These are phyloP conservation scores for Prunus armeniaca DNA, from an alignment of 306 rosid genomes.

Conservation along the genomic window DNA sequence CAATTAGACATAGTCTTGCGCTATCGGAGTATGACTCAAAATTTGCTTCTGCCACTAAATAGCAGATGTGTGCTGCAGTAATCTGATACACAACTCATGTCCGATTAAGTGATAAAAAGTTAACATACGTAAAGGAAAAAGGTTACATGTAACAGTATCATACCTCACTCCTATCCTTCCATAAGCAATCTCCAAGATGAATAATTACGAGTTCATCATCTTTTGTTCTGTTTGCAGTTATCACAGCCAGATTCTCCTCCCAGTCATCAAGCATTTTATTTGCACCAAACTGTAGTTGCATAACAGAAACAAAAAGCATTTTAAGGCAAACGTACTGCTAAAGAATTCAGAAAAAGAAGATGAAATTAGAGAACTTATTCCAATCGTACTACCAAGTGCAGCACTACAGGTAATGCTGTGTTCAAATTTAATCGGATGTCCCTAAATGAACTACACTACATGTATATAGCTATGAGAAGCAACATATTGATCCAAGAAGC, in stretches of 20 bases:
- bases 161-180: conserved; percentile 95
- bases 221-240: conserved; percentile 91
- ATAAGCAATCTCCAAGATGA: conserved; percentile 89
- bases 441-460: background rate
- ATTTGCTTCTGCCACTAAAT: conserved; percentile 89
- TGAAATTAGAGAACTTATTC: background rate
- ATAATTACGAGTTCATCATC: conserved; percentile 84
- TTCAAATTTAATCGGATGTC: background rate
- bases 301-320: conserved; percentile 20
- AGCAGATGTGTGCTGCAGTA: conserved; percentile 94
- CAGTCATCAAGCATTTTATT: conserved; percentile 84
- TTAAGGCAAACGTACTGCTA: conserved; percentile 16
- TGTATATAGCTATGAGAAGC: background rate
- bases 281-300: conserved; percentile 48
- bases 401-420: background rate
- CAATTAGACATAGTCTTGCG: conserved; percentile 86
- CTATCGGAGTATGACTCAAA: conserved; percentile 78
- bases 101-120: conserved; percentile 22
- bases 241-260: conserved; percentile 90
- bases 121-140: background rate
- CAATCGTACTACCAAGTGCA: conserved; percentile 7
- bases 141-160: conserved; percentile 4
- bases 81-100: conserved; percentile 51
- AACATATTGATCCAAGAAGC: background rate
- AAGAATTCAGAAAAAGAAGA: background rate